phyloP scores from a whole-genome alignment of 2,329 filamentous ascomycete genomes.

The Elsinoe perseae region DNA sequence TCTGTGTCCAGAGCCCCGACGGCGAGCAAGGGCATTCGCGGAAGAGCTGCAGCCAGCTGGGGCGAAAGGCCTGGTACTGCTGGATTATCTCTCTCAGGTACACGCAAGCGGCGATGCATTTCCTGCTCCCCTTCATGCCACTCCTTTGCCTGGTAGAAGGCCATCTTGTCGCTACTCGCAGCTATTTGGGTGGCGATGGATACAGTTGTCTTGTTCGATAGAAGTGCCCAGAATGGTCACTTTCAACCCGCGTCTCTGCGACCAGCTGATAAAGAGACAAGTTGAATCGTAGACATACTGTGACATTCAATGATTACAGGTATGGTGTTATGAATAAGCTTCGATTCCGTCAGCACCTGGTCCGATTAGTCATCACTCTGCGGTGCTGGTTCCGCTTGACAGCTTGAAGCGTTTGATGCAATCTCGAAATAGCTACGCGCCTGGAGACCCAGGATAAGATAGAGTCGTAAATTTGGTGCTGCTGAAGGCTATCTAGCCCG shows the following conservation, averaged over 20 bases:
- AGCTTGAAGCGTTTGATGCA: no score
- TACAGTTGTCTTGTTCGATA: background rate
- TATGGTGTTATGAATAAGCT: background rate
- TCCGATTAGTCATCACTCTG: background rate
- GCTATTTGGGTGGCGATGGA: no score
- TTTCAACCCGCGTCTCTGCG: background rate
- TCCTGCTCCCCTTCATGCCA: slow-evolving; percentile 61
- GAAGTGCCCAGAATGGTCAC: no score
- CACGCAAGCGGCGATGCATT: slow-evolving; percentile 55
- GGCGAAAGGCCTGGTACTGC: slow-evolving; percentile 56
- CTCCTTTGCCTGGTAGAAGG: slow-evolving; percentile 38
- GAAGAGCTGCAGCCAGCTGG: slow-evolving; percentile 54
- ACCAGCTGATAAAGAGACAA: background rate
- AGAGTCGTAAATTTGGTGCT: background rate
- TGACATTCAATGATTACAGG: background rate
- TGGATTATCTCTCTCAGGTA: slow-evolving; percentile 56
- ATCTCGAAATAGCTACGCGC: no score
- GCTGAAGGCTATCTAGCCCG: background rate
- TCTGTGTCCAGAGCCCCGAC: slow-evolving; percentile 62
- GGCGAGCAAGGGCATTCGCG: slow-evolving; percentile 59
- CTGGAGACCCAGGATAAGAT: background rate
- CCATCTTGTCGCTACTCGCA: no score
- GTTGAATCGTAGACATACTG: background rate
- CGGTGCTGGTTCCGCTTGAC: background rate
- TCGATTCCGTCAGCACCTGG: background rate